Conservation (phyloP, 305 asterid species). For the Fraxinus greggii region DNA sequence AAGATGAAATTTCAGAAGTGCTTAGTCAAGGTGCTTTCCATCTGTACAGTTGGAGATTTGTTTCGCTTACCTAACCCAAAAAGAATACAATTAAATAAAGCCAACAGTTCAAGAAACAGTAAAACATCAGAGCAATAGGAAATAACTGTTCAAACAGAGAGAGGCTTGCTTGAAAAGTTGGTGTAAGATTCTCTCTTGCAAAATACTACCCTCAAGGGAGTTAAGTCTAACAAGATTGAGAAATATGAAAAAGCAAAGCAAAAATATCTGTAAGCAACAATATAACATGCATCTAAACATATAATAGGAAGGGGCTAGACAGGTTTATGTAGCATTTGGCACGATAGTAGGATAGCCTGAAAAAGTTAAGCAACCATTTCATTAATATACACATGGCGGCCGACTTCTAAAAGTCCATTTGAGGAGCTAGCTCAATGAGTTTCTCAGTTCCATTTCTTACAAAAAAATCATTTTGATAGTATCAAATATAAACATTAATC, state of each 20-base stretch:
- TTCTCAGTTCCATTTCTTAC: background rate
- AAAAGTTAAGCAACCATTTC: background rate
- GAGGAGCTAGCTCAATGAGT: background rate
- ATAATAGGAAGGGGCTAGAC: background rate
- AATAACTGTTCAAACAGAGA: background rate
- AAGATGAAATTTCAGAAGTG: background rate
- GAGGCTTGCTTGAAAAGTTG: background rate
- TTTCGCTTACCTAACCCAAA: background rate
- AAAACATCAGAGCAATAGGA: background rate
- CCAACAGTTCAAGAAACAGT: background rate
- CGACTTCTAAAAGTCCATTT: background rate
- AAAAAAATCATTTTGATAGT: background rate
- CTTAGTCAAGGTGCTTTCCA: background rate
- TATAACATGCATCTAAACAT: background rate
- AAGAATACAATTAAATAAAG: conserved; percentile 1
- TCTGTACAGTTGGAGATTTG: background rate
- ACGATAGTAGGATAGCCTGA: background rate
- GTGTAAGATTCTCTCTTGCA: background rate
- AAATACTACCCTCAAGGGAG: background rate
- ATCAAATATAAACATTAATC: background rate
- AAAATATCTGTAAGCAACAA: background rate
- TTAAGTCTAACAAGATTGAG: background rate
- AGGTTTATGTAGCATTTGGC: background rate
- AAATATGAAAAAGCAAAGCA: background rate
- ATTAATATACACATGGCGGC: background rate